Conservation (phyloP, 2,329 filamentous ascomycete genomes). For the Incumbomyces delicatus region DNA sequence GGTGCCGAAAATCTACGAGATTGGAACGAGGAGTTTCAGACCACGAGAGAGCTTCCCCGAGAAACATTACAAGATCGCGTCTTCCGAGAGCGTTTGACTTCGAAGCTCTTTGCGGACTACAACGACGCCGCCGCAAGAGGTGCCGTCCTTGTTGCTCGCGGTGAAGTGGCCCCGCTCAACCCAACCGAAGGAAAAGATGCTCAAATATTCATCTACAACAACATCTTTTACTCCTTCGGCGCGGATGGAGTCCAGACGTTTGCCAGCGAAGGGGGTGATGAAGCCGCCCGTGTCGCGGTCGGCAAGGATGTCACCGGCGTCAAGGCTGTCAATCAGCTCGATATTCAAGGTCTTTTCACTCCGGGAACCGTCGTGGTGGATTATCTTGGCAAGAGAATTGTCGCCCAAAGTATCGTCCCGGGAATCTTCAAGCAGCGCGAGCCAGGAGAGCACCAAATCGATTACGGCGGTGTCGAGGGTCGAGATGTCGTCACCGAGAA, state of each 20-base stretch:
- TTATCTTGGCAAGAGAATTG: constrained; percentile 92
- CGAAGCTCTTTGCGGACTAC: constrained; percentile 95
- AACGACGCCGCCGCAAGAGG: constrained; percentile 89
- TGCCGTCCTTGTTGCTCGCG: constrained; percentile 81
- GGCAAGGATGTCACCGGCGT: constrained; percentile 95
- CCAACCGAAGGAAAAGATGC: constrained; percentile 87
- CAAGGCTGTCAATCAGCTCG: constrained; percentile 89
- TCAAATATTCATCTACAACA: constrained; percentile 99
- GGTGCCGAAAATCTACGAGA: constrained; percentile 90
- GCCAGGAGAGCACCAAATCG: constrained; percentile 94
- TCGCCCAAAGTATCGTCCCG: constrained; percentile 94
- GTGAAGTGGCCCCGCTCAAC: constrained; percentile 87
- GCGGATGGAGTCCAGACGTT: constrained; percentile 97
- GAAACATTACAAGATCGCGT: constrained; percentile 92
- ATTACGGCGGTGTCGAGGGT: constrained; percentile 95
- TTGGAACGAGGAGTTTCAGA: constrained; percentile 99
- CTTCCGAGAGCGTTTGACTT: constrained; percentile 85
- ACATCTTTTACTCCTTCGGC: constrained; percentile 98
- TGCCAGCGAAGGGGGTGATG: constrained; percentile 88
- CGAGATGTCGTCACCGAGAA: constrained; percentile 91
- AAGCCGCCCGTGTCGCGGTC: constrained; percentile 88
- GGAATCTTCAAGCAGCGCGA: constrained; percentile 99
- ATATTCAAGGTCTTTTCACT: constrained; percentile 88
- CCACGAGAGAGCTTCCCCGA: constrained; percentile 84
- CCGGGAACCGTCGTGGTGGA: constrained; percentile 94